Evolutionary conservation across 352 stramenopile species (phyloP).

Genomic region (Phytophthora multivora): DNA sequence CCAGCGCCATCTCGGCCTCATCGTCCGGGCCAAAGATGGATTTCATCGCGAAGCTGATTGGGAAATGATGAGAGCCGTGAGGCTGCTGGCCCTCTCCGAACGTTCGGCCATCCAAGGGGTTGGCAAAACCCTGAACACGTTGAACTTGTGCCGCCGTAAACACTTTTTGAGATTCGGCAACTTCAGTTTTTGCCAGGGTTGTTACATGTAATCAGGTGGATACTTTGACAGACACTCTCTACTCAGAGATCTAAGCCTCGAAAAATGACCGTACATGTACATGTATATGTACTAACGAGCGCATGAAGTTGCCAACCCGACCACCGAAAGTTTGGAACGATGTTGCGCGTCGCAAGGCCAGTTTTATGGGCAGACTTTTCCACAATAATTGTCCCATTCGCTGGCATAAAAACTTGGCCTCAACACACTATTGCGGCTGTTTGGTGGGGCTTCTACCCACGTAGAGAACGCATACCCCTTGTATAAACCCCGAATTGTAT

Average conservation of each 20-base stretch:
- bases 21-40: conserved; percentile 16
- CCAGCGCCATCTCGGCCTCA: conserved; percentile 3
- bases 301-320: conserved; percentile 28
- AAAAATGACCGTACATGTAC: conserved; percentile 8
- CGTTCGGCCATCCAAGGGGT: conserved; percentile 3
- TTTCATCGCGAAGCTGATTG: conserved; percentile 15
- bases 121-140: no score
- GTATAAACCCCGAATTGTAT: not conserved
- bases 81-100: conserved; percentile 19
- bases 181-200: conserved; percentile 1
- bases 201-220: not conserved
- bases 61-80: conserved; percentile 12
- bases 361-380: not conserved
- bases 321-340: conserved; percentile 22
- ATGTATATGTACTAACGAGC: conserved; percentile 24
- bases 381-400: not conserved
- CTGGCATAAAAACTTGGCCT: conserved; percentile 3
- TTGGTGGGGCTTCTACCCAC: conserved; percentile 5
- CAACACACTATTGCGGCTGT: conserved; percentile 1
- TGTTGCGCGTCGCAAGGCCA: not conserved
- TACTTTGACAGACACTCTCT: conserved; percentile 11
- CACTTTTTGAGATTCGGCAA: conserved; percentile 1
- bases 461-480: not conserved
- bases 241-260: conserved; percentile 9
- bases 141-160: conserved; percentile 1